A percentile compares a stretch with the other conserved stretches of the same genome.
phyloP scores from a whole-genome alignment of 2,329 filamentous ascomycete genomes.

The Bipolaris cookei region DNA sequence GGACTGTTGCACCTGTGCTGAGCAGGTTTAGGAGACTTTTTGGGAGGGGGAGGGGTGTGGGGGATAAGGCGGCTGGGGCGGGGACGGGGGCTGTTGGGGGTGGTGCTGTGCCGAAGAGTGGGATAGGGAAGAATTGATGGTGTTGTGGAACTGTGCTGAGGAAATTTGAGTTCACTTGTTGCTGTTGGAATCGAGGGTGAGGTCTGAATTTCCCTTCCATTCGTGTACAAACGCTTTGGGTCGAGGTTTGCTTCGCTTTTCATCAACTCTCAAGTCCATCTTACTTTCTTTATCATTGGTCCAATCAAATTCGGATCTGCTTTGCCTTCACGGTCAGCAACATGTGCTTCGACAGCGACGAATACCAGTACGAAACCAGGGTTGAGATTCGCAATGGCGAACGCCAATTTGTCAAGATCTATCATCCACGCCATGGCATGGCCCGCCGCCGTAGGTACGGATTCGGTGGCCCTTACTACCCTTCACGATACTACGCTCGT shows the following conservation, averaged over 20 bases:
- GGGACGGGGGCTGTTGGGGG: slow-evolving; percentile 45
- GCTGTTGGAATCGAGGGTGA: not conserved
- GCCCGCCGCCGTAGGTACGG: slow-evolving; percentile 30
- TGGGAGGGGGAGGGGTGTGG: slow-evolving; percentile 35
- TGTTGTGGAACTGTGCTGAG: not conserved
- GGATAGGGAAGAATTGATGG: slow-evolving; percentile 15
- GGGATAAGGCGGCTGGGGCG: slow-evolving; percentile 30
- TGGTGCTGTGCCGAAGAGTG: slow-evolving; percentile 37
- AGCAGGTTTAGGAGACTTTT: slow-evolving; percentile 50
- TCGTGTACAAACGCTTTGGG: slow-evolving; percentile 3
- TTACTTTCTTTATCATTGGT: not conserved
- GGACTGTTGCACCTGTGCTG: slow-evolving; percentile 37
- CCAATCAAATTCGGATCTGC: not conserved
- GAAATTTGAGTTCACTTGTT: not conserved
- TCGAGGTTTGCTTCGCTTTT: slow-evolving; percentile 5
- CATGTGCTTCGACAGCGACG: slow-evolving; percentile 37
- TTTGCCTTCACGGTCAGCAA: slow-evolving; percentile 6
- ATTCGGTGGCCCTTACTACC: slow-evolving; percentile 35
- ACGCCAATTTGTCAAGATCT: slow-evolving; percentile 16
- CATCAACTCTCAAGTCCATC: not conserved
- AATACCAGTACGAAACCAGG: slow-evolving; percentile 22
- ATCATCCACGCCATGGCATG: slow-evolving; percentile 20
- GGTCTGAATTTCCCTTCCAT: not conserved
- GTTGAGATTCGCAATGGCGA: slow-evolving; percentile 23
- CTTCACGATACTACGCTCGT: slow-evolving; percentile 33